Percentiles rank a stretch among this genome's conserved stretches.
These are phyloP conservation scores for Mycena indigotica DNA, from an alignment of 768 basidiomycete genomes.

Conservation along the genomic window DNA sequence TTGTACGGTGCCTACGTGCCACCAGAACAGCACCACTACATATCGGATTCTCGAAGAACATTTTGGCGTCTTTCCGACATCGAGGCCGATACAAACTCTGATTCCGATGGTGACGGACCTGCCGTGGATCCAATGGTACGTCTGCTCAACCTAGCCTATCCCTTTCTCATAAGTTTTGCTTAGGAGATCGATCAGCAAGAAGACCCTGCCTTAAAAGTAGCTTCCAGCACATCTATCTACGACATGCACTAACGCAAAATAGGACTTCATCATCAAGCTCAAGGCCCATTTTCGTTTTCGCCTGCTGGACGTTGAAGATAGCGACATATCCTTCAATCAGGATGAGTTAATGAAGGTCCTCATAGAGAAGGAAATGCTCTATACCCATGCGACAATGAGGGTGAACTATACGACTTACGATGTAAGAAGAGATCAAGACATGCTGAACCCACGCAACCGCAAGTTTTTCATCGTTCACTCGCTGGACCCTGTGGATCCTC, in stretches of 20 bases:
- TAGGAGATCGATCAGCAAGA: too few species aligned
- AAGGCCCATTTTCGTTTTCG: neutral
- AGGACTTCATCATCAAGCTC: neutral
- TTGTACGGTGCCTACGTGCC: neutral
- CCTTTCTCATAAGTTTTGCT: too few species aligned
- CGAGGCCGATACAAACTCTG: neutral
- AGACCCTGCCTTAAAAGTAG: neutral
- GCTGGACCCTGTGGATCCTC: neutral
- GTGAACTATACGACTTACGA: neutral
- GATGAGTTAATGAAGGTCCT: neutral
- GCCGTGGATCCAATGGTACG: neutral
- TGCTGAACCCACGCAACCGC: neutral
- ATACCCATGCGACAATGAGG: neutral
- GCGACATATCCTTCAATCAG: neutral
- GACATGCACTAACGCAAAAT: neutral
- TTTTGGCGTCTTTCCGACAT: neutral
- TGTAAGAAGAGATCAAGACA: neutral
- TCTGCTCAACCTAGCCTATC: too few species aligned
- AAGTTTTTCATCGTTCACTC: neutral
- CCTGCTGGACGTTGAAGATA: too few species aligned
- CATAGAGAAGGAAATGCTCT: neutral
- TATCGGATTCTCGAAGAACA: constrained; percentile 7
- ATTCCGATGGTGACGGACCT: neutral
- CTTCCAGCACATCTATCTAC: too few species aligned
- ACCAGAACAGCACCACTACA: too few species aligned